Conservation (phyloP, 2,329 filamentous ascomycete species). For the Massarina eburnea region DNA sequence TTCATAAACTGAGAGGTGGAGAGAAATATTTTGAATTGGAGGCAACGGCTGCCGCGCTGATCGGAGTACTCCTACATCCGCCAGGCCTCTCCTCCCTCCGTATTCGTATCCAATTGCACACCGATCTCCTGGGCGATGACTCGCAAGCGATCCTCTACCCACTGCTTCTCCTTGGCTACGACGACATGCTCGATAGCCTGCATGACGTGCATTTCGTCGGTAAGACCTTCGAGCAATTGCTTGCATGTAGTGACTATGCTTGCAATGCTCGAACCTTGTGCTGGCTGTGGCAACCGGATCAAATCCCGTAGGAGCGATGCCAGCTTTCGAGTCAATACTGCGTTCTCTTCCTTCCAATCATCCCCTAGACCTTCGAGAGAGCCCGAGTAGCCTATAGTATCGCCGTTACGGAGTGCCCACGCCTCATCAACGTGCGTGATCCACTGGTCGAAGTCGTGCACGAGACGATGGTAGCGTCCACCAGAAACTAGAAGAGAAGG, state of each 20-base stretch:
- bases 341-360: constrained; percentile 38
- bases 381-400: constrained; percentile 7
- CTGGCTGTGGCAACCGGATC: constrained; percentile 30
- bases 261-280: constrained; percentile 36
- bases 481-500: constrained; percentile 34
- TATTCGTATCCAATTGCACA: constrained; percentile 12
- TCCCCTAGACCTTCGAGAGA: constrained; percentile 36
- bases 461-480: constrained; percentile 34
- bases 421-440: constrained; percentile 29
- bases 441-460: constrained; percentile 38
- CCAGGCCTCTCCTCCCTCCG: constrained; percentile 23
- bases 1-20: too few species aligned
- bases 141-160: constrained; percentile 38
- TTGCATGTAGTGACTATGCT: constrained; percentile 32
- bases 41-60: too few species aligned
- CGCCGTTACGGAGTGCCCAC: constrained; percentile 20
- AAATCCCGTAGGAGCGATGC: constrained; percentile 33
- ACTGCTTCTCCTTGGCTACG: constrained; percentile 35
- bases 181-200: constrained; percentile 33
- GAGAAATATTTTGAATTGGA: too few species aligned
- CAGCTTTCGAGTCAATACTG: constrained; percentile 37
- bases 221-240: constrained; percentile 30
- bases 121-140: constrained; percentile 28
- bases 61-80: too few species aligned
- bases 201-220: constrained; percentile 39